Percentiles rank a stretch among this genome's conserved stretches.
Conservation (phyloP, 352 stramenopile species). For the Albugo candida region DNA sequence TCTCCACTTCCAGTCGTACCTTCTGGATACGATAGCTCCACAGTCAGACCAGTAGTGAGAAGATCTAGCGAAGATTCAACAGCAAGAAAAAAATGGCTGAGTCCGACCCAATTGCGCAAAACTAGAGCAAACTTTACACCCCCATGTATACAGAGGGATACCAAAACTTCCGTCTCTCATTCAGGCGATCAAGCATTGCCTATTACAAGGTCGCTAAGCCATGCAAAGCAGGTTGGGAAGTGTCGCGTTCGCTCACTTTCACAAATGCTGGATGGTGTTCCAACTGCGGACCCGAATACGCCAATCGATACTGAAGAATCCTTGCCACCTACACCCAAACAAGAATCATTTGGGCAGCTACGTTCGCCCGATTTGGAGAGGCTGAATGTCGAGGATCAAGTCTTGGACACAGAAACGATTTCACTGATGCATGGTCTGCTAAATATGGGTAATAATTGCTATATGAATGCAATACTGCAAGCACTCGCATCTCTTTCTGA, state of each 20-base stretch:
- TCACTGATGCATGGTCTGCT: conserved; percentile 58
- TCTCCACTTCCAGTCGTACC: background rate
- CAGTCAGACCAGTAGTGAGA: background rate
- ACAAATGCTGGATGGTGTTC: conserved; percentile 47
- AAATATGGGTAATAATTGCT: conserved; percentile 87
- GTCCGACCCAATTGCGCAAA: background rate
- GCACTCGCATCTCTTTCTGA: conserved; percentile 44
- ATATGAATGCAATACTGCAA: conserved; percentile 90
- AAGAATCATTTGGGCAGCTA: conserved; percentile 7
- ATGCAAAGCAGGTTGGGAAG: conserved; percentile 1
- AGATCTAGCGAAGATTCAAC: background rate
- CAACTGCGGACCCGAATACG: background rate
- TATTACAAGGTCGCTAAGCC: background rate
- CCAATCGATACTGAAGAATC: background rate
- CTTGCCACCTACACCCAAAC: conserved; percentile 1
- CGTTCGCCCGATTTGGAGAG: background rate
- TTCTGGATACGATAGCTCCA: background rate
- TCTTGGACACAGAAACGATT: too few species aligned
- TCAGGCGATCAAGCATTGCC: background rate
- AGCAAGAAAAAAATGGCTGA: background rate
- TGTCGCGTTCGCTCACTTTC: conserved; percentile 42
- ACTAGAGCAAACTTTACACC: background rate
- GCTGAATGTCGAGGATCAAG: background rate
- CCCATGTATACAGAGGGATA: background rate
- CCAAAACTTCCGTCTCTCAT: background rate